Conservation (phyloP, 352 stramenopile species). For the Pythium dissotocum region DNA sequence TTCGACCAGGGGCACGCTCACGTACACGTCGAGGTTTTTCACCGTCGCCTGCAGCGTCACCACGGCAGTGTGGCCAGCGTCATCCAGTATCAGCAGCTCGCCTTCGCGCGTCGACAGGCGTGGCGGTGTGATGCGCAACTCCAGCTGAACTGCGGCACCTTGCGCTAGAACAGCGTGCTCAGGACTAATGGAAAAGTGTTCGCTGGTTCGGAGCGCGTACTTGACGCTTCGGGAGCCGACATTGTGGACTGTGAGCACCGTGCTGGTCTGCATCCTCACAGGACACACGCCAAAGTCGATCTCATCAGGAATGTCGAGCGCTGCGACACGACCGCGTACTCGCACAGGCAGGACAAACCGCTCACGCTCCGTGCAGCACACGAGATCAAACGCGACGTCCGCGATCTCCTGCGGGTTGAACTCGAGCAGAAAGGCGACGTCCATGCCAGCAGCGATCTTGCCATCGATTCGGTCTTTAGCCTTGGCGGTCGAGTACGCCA, state of each 20-base stretch:
- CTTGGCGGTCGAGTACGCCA: conserved; percentile 24
- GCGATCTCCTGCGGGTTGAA: conserved; percentile 90
- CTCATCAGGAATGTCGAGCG: conserved; percentile 90
- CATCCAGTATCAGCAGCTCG: conserved; percentile 83
- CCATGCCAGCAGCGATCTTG: conserved; percentile 93
- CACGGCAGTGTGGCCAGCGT: conserved; percentile 67
- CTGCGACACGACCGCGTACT: conserved; percentile 78
- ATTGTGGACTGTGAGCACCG: conserved; percentile 90
- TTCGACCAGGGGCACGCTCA: conserved; percentile 85
- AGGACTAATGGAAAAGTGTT: conserved; percentile 67
- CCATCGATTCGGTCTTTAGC: conserved; percentile 46
- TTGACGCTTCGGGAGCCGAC: conserved; percentile 76
- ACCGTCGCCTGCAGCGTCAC: conserved; percentile 76
- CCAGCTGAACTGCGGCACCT: conserved; percentile 74
- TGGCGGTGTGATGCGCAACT: conserved; percentile 57
- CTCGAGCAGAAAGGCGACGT: conserved; percentile 88
- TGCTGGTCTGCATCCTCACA: conserved; percentile 80
- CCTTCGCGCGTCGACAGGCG: conserved; percentile 48
- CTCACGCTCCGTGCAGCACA: conserved; percentile 94
- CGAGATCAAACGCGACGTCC: conserved; percentile 89
- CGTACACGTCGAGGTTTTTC: conserved; percentile 89
- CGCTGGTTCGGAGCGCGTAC: conserved; percentile 71
- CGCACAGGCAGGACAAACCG: conserved; percentile 93
- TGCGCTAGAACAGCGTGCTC: conserved; percentile 62
- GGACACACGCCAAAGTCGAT: conserved; percentile 86